A percentile compares a stretch with the other conserved stretches of the same genome.
These are phyloP conservation scores for Hysterium pulicare DNA, from an alignment of 2,329 filamentous ascomycete genomes.

Conservation along the genomic window DNA sequence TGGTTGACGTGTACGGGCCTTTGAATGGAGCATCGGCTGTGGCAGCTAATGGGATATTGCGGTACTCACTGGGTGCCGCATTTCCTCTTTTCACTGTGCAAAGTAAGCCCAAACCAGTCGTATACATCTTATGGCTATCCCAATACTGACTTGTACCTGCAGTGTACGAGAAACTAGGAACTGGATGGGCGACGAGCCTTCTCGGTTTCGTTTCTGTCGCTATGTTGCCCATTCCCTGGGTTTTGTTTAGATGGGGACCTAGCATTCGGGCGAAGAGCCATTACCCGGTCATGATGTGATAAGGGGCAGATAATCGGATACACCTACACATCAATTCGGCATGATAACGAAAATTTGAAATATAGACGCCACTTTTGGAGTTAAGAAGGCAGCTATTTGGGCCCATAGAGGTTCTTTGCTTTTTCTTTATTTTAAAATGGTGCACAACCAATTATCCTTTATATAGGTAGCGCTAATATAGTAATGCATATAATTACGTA, in stretches of 20 bases:
- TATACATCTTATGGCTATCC: too few relatives aligned
- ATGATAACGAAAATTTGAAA: too few relatives aligned
- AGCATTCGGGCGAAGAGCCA: slow-evolving; percentile 20
- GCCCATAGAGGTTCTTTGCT: too few relatives aligned
- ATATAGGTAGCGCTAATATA: too few relatives aligned
- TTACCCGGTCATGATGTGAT: slow-evolving; percentile 15
- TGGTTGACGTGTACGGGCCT: slow-evolving; percentile 31
- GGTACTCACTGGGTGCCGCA: slow-evolving; percentile 34
- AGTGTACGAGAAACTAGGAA: slow-evolving; percentile 34
- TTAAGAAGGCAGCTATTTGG: too few relatives aligned
- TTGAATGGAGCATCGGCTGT: slow-evolving; percentile 34
- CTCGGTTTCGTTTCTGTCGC: slow-evolving; percentile 38
- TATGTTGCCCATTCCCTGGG: slow-evolving; percentile 28
- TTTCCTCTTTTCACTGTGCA: slow-evolving; percentile 39
- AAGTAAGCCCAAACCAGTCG: slow-evolving; percentile 25
- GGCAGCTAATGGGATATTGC: slow-evolving; percentile 38
- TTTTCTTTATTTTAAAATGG: too few relatives aligned
- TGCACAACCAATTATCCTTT: too few relatives aligned
- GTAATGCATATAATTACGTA: too few relatives aligned
- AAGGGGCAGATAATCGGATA: too few relatives aligned
- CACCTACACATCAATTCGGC: too few relatives aligned
- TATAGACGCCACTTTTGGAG: too few relatives aligned
- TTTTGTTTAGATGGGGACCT: slow-evolving; percentile 26
- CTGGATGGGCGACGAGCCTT: slow-evolving; percentile 39
- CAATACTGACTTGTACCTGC: background rate